Conservation (phyloP, 257 asterid genomes). For the Lantana camara region DNA sequence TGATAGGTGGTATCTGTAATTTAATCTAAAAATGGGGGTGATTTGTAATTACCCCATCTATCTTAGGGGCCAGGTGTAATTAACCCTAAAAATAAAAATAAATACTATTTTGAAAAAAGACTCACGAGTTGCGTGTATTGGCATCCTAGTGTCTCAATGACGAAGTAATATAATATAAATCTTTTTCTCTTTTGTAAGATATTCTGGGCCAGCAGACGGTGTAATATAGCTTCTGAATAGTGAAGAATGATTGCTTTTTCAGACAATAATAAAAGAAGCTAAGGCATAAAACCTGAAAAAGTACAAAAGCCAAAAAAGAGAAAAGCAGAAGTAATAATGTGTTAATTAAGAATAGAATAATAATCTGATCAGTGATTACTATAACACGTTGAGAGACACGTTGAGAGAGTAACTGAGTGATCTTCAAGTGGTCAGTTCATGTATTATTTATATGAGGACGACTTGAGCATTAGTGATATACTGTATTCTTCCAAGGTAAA, state of each 20-base stretch:
- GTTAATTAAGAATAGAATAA: constrained; percentile 1
- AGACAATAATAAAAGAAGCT: neutral
- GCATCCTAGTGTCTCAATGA: neutral
- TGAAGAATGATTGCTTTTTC: neutral
- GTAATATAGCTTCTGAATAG: neutral
- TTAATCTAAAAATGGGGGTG: no score
- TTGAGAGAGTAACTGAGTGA: neutral
- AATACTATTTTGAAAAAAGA: no score
- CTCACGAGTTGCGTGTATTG: neutral
- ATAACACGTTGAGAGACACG: neutral
- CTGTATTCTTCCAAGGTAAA: neutral
- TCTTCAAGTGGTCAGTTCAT: neutral
- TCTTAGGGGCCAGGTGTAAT: no score
- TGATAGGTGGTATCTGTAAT: no score
- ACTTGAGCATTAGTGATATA: neutral
- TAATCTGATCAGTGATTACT: neutral
- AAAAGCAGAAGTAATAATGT: neutral
- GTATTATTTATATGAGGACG: neutral
- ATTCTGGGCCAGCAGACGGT: no score
- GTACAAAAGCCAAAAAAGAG: neutral
- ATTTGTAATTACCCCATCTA: no score
- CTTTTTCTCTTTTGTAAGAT: neutral
- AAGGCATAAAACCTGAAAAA: neutral
- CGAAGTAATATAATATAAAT: neutral
- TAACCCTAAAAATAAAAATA: no score